Percentiles rank a stretch among this genome's conserved stretches.
Conservation (phyloP, 345 rosid genomes). For the Boechera retrofracta region DNA sequence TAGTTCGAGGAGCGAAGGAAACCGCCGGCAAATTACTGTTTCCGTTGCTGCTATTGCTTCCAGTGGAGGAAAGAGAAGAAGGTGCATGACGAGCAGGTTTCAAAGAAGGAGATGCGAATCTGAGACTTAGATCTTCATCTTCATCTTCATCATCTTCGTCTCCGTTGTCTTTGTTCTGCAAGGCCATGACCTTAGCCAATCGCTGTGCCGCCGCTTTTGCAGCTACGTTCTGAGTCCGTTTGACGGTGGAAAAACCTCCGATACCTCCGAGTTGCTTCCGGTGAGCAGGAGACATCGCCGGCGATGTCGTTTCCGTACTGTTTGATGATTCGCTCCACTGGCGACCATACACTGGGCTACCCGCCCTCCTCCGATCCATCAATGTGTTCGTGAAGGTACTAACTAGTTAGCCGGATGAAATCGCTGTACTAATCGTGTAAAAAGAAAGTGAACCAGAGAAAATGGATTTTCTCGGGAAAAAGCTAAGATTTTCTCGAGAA, state of each 20-base stretch:
- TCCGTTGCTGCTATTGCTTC: conserved; percentile 48
- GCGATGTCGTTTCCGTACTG: conserved; percentile 89
- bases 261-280: conserved; percentile 59
- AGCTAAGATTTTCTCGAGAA: conserved; percentile 37
- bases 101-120: conserved; percentile 53
- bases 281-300: conserved; percentile 88
- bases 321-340: conserved; percentile 91
- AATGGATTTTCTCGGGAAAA: conserved; percentile 35
- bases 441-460: conserved; percentile 16
- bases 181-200: conserved; percentile 95
- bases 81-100: conserved; percentile 41
- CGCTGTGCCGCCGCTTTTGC: conserved; percentile 98
- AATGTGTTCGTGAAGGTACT: conserved; percentile 12
- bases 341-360: conserved; percentile 78
- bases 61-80: conserved; percentile 45
- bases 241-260: conserved; percentile 70
- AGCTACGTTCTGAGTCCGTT: conserved; percentile 94
- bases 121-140: conserved; percentile 69
- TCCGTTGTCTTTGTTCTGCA: conserved; percentile 81
- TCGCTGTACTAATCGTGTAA: neutral
- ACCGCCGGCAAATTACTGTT: conserved; percentile 49
- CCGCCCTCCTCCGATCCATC: conserved; percentile 93
- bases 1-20: conserved; percentile 59
- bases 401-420: neutral
- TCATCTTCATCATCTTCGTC: conserved; percentile 69